These are phyloP conservation scores for Fagopyrum esculentum DNA, from an alignment of 148 eudicot genomes.

Conservation along the genomic window DNA sequence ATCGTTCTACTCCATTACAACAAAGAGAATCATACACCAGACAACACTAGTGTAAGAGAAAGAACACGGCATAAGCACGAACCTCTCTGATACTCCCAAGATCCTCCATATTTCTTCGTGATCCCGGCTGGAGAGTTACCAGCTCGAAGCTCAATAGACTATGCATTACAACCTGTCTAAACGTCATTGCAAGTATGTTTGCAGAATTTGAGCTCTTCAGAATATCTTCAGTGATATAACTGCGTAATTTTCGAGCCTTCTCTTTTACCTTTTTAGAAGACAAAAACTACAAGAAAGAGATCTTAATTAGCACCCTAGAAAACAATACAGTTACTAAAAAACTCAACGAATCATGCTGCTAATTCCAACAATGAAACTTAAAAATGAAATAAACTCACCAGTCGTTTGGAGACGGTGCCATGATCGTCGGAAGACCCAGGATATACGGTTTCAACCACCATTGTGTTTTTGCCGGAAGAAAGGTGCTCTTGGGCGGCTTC, in stretches of 20 bases:
- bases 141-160: conserved; percentile 76
- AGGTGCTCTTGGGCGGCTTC: conserved; percentile 60
- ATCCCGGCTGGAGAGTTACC: conserved; percentile 61
- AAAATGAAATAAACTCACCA: conserved; percentile 38
- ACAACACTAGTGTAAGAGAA: conserved; percentile 5
- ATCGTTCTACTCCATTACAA: conserved; percentile 8
- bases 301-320: neutral
- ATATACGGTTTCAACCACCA: conserved; percentile 76
- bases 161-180: conserved; percentile 78
- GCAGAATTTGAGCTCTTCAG: conserved; percentile 34
- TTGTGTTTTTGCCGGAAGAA: conserved; percentile 33
- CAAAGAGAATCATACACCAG: neutral
- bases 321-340: neutral
- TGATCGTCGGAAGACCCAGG: conserved; percentile 56
- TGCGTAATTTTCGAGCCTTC: conserved; percentile 60
- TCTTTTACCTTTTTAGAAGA: conserved; percentile 77
- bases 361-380: neutral
- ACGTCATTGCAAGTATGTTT: conserved; percentile 85
- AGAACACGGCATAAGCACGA: conserved; percentile 5
- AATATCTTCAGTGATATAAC: conserved; percentile 44
- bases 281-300: conserved; percentile 48
- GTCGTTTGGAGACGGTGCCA: conserved; percentile 67
- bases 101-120: conserved; percentile 63
- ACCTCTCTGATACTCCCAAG: conserved; percentile 87
- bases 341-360: neutral